These are phyloP conservation scores for Geum urbanum DNA, from an alignment of 306 rosid species.

Conservation along the genomic window DNA sequence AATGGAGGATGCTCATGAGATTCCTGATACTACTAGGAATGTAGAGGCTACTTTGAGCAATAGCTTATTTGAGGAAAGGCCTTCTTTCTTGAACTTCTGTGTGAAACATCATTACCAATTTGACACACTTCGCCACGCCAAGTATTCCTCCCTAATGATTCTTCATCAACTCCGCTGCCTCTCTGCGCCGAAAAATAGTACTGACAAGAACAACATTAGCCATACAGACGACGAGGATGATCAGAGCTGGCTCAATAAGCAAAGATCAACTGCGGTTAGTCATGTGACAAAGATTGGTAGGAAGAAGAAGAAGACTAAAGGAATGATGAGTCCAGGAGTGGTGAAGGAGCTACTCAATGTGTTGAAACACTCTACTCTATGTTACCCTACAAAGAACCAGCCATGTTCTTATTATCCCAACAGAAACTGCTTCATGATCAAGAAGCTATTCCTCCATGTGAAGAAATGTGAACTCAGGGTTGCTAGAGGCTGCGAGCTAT, in stretches of 20 bases:
- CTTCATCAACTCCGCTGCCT: conserved; percentile 35
- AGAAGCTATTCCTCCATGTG: conserved; percentile 38
- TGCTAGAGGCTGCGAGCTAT: conserved; percentile 32
- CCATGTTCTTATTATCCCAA: conserved; percentile 32
- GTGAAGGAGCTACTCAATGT: conserved; percentile 17
- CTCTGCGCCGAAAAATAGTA: background rate
- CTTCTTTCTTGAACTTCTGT: conserved; percentile 43
- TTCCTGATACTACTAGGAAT: conserved; percentile 42
- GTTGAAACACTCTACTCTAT: conserved; percentile 32
- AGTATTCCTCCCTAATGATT: conserved; percentile 59
- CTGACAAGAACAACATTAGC: conserved; percentile 26
- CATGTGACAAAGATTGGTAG: background rate
- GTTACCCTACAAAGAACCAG: conserved; percentile 16
- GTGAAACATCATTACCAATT: conserved; percentile 43
- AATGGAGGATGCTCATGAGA: conserved; percentile 17
- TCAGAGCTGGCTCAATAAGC: conserved; percentile 33
- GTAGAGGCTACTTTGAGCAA: conserved; percentile 35
- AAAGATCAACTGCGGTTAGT: conserved; percentile 11
- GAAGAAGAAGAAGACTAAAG: background rate
- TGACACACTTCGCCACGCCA: conserved; percentile 60
- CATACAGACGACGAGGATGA: conserved; percentile 14
- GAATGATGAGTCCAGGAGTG: conserved; percentile 6
- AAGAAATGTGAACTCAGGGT: conserved; percentile 28
- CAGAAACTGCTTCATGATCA: conserved; percentile 30
- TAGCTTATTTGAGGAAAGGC: conserved; percentile 35